Evolutionary conservation across 306 rosid species (phyloP).

Genomic region (Quercus robur): DNA sequence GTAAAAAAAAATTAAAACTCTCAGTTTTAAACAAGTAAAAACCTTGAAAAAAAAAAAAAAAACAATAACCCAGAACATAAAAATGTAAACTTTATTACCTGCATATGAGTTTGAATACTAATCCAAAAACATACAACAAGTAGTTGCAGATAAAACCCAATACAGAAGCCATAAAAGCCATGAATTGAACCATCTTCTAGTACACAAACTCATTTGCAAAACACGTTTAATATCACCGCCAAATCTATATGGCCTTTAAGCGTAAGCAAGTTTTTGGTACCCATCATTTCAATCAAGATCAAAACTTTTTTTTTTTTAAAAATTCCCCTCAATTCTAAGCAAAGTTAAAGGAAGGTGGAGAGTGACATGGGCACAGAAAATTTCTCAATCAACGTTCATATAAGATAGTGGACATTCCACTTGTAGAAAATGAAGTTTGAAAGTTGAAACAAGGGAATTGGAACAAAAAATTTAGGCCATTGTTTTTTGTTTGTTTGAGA

Average conservation of each 20-base stretch:
- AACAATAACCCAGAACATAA: not conserved
- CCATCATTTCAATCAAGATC: conserved; percentile 36
- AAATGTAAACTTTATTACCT: conserved; percentile 38
- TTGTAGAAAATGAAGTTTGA: conserved; percentile 24
- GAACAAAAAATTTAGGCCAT: conserved; percentile 9
- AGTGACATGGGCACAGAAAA: conserved; percentile 3
- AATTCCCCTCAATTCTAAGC: conserved; percentile 12
- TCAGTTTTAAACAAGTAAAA: not conserved
- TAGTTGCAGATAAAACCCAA: conserved; percentile 29
- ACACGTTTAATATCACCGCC: conserved; percentile 1
- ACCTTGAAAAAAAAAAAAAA: not conserved
- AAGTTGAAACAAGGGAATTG: too few species aligned
- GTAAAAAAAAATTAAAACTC: not conserved
- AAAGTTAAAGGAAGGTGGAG: conserved; percentile 5
- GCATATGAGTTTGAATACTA: conserved; percentile 27
- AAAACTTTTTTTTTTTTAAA: not conserved
- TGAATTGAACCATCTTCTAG: conserved; percentile 37
- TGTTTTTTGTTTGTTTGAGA: not conserved
- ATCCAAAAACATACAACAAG: conserved; percentile 35
- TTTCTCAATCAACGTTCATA: conserved; percentile 16
- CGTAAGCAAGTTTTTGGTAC: conserved; percentile 22
- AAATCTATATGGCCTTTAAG: conserved; percentile 40
- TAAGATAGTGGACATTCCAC: conserved; percentile 36
- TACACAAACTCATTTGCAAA: conserved; percentile 31
- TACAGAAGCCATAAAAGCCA: conserved; percentile 39